Evolutionary conservation across 169 alveolate species (phyloP).

Genomic region (Theileria equi): DNA sequence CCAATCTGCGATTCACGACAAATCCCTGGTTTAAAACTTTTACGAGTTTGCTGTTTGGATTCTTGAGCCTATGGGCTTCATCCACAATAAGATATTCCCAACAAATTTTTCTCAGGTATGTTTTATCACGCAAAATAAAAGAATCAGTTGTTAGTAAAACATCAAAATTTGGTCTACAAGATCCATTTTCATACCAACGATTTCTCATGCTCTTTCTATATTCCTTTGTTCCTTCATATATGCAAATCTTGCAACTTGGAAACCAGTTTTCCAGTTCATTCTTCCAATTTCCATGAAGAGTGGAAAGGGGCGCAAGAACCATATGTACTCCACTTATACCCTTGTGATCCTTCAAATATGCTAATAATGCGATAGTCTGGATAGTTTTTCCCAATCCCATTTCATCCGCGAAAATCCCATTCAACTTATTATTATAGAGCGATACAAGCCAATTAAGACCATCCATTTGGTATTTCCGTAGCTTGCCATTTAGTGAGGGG

Average conservation of each 20-base stretch:
- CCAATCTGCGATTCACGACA: slow-evolving; percentile 84
- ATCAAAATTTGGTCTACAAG: slow-evolving; percentile 74
- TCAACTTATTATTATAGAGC: slow-evolving; percentile 90
- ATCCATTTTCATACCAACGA: slow-evolving; percentile 18
- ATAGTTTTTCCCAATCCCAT: slow-evolving; percentile 98
- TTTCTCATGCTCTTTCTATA: slow-evolving; percentile 9
- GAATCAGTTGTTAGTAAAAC: slow-evolving; percentile 91
- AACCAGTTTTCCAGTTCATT: slow-evolving; percentile 93
- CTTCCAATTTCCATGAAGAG: slow-evolving; percentile 92
- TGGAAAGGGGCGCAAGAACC: slow-evolving; percentile 94
- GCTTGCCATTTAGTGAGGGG: slow-evolving; percentile 73
- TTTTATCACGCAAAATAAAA: slow-evolving; percentile 89
- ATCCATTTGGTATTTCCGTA: slow-evolving; percentile 86
- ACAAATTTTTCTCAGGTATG: slow-evolving; percentile 82
- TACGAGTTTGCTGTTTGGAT: slow-evolving; percentile 86
- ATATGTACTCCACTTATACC: slow-evolving; percentile 91
- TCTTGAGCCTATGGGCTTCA: slow-evolving; percentile 96
- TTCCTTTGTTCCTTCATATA: slow-evolving; percentile 81
- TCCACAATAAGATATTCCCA: slow-evolving; percentile 96
- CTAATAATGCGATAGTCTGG: slow-evolving; percentile 90
- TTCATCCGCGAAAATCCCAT: slow-evolving; percentile 97
- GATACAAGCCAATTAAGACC: slow-evolving; percentile 94
- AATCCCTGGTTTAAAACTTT: slow-evolving; percentile 69
- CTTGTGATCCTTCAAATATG: slow-evolving; percentile 31
- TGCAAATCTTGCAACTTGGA: slow-evolving; percentile 85